phyloP scores from a whole-genome alignment of 1,284 basidiomycete species.

The Irpex lacteus region DNA sequence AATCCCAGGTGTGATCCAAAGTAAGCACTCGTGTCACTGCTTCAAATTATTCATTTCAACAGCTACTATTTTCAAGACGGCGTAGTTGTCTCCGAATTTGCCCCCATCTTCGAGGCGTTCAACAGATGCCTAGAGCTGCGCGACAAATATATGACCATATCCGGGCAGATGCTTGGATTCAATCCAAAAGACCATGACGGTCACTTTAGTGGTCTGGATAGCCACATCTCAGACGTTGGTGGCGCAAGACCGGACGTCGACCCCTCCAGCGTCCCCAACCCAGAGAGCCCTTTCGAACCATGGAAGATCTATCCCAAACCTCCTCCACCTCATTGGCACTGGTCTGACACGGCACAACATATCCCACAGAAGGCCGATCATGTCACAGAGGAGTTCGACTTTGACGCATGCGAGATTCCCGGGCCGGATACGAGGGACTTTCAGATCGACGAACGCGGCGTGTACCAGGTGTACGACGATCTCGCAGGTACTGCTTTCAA shows the following conservation, averaged over 20 bases:
- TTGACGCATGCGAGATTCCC: slow-evolving; percentile 72
- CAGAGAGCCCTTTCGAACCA: slow-evolving; percentile 40
- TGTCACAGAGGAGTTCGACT: slow-evolving; percentile 57
- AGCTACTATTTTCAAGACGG: slow-evolving; percentile 29
- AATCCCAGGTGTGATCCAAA: slow-evolving; percentile 17
- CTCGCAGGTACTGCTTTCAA: slow-evolving; percentile 31
- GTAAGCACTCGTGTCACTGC: not conserved
- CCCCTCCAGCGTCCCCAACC: slow-evolving; percentile 16
- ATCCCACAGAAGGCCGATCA: slow-evolving; percentile 41
- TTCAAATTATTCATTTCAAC: not conserved
- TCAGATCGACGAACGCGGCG: slow-evolving; percentile 80
- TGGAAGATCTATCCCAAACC: slow-evolving; percentile 92
- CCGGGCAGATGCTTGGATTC: slow-evolving; percentile 86
- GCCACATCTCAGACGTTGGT: slow-evolving; percentile 60
- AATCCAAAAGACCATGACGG: slow-evolving; percentile 89
- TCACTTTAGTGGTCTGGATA: slow-evolving; percentile 58
- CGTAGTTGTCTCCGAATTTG: slow-evolving; percentile 50
- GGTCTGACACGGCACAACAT: slow-evolving; percentile 51
- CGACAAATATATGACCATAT: slow-evolving; percentile 88
- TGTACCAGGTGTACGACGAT: slow-evolving; percentile 77
- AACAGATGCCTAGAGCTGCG: slow-evolving; percentile 83
- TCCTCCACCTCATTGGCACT: slow-evolving; percentile 93
- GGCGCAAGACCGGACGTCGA: slow-evolving; percentile 65
- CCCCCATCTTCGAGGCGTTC: slow-evolving; percentile 57
- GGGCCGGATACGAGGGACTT: slow-evolving; percentile 52